These are phyloP conservation scores for Mortierella sp. DNA, from an alignment of 371 early-diverging fungal species.

Conservation along the genomic window DNA sequence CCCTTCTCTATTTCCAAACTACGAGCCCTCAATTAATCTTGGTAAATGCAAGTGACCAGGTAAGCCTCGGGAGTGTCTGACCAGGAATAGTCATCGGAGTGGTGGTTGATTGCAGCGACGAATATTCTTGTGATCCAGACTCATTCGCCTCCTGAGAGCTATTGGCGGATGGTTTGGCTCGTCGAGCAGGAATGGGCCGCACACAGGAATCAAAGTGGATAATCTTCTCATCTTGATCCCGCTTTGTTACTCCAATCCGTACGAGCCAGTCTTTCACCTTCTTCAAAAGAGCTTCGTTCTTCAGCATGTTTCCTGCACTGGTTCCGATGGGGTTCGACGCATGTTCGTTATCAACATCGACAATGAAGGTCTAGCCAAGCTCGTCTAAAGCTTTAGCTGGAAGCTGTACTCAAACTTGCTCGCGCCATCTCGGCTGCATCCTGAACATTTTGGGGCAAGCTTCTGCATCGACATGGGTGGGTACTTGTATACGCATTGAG, in stretches of 20 bases:
- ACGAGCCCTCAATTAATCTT: not conserved
- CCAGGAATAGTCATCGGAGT: not conserved
- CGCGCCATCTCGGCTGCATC: not conserved
- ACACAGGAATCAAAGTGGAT: slow-evolving; percentile 32
- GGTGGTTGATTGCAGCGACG: not conserved
- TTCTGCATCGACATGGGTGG: not conserved
- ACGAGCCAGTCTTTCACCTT: slow-evolving; percentile 10
- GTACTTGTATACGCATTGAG: no score
- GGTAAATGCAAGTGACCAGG: not conserved
- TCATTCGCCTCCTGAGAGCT: not conserved
- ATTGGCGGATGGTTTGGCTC: not conserved
- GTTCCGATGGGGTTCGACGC: slow-evolving; percentile 20
- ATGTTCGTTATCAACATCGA: slow-evolving; percentile 20
- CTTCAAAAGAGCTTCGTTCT: not conserved
- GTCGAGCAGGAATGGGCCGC: not conserved
- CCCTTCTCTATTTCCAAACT: not conserved
- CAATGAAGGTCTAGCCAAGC: slow-evolving; percentile 18
- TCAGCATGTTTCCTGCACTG: slow-evolving; percentile 16
- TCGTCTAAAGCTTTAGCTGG: slow-evolving; percentile 31
- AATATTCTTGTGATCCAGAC: not conserved
- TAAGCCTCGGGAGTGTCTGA: no score
- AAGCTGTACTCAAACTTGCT: slow-evolving; percentile 18
- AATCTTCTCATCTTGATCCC: not conserved
- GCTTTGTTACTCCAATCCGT: slow-evolving; percentile 5
- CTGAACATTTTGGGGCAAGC: slow-evolving; percentile 10